Evolutionary conservation across 352 stramenopile genomes (phyloP).

Genomic region (Pythium dissotocum): DNA sequence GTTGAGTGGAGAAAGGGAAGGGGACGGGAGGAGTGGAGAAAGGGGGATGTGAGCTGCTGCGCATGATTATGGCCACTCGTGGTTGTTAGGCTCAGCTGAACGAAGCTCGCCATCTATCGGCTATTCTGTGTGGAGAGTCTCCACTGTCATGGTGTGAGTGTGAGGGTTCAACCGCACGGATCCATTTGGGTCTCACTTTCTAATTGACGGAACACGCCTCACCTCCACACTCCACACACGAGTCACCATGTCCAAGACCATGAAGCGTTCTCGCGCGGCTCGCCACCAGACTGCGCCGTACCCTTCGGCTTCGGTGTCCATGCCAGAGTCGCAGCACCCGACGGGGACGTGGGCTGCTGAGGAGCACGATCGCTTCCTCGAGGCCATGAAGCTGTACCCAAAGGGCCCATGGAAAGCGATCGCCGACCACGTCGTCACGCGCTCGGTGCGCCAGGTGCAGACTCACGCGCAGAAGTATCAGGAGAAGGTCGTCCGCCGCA

Average conservation of each 20-base stretch:
- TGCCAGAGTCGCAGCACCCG: constrained; percentile 14
- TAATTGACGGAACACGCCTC: constrained; percentile 12
- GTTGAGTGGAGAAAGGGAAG: constrained; percentile 4
- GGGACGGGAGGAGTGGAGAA: constrained; percentile 1
- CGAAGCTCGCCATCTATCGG: constrained; percentile 1
- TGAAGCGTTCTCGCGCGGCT: constrained; percentile 19
- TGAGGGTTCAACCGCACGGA: not conserved
- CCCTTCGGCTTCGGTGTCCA: constrained; percentile 1
- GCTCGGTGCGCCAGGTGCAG: constrained; percentile 69
- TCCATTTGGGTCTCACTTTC: constrained; percentile 14
- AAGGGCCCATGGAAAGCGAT: constrained; percentile 77
- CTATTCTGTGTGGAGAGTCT: not conserved
- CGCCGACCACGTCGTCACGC: constrained; percentile 67
- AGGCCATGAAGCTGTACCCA: constrained; percentile 65
- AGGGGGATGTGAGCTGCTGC: not conserved
- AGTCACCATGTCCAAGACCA: constrained; percentile 16
- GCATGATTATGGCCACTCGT: constrained; percentile 1
- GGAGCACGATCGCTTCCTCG: constrained; percentile 74
- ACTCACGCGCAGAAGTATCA: constrained; percentile 83
- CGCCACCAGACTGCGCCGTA: constrained; percentile 13
- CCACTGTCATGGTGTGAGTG: not conserved
- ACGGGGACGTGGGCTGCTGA: constrained; percentile 66
- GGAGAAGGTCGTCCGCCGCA: constrained; percentile 65
- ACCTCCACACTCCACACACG: not conserved
- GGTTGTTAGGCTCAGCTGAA: not conserved